phyloP scores from a whole-genome alignment of 139 green algal genomes.

The Desmodesmus armatus region DNA sequence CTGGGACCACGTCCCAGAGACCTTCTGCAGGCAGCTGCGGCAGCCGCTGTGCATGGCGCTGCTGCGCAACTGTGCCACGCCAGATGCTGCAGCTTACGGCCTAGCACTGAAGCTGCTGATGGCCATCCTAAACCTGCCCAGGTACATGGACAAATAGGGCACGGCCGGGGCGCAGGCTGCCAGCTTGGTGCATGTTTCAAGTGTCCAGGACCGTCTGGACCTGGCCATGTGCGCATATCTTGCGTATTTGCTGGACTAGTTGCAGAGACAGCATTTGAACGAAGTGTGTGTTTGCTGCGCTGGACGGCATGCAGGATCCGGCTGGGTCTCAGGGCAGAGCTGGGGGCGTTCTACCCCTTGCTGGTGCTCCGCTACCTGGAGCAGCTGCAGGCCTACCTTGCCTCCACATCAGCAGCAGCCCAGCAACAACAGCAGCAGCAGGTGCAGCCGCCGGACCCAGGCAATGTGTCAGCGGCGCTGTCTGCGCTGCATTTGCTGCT shows the following conservation, averaged over 20 bases:
- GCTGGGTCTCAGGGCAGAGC: conserved; percentile 79
- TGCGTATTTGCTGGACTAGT: too few species aligned
- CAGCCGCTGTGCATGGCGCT: conserved; percentile 87
- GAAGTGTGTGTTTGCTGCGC: conserved; percentile 23
- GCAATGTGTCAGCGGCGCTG: conserved; percentile 55
- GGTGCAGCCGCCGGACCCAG: conserved; percentile 15
- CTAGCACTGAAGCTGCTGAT: conserved; percentile 67
- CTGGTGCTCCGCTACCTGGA: conserved; percentile 89
- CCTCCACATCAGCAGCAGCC: neutral
- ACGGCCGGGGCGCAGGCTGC: too few species aligned
- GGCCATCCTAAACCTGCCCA: conserved; percentile 57
- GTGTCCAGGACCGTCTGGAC: too few species aligned
- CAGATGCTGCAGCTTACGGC: conserved; percentile 60
- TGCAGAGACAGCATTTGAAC: too few species aligned
- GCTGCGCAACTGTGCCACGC: conserved; percentile 80
- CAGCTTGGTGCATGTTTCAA: too few species aligned
- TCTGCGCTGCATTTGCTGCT: conserved; percentile 60
- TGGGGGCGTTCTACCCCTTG: conserved; percentile 92
- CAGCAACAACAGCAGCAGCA: neutral
- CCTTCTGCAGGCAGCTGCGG: conserved; percentile 82
- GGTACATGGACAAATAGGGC: too few species aligned
- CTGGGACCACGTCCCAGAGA: conserved; percentile 74
- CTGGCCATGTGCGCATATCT: too few species aligned
- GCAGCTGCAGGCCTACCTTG: conserved; percentile 43
- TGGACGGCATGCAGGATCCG: too few species aligned